These are phyloP conservation scores for Tulasnella sp. DNA, from an alignment of 768 basidiomycete species.

Conservation along the genomic window DNA sequence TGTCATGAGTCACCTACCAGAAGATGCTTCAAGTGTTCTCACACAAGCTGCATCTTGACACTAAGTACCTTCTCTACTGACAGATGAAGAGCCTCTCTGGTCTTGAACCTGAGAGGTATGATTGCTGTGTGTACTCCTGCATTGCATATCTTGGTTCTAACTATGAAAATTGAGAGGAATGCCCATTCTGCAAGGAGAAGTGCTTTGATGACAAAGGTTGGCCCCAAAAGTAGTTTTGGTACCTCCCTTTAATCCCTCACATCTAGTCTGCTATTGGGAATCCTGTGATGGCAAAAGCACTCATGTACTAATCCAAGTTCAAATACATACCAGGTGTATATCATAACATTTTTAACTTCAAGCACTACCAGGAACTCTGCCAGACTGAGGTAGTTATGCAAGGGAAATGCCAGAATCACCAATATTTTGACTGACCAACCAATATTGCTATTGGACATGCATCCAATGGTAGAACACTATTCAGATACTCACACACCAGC, in stretches of 20 bases:
- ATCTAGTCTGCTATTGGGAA: constrained; percentile 25
- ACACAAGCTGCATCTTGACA: neutral
- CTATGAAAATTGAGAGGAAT: constrained; percentile 23
- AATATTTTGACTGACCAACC: constrained; percentile 28
- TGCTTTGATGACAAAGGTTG: constrained; percentile 21
- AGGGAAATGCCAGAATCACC: constrained; percentile 21
- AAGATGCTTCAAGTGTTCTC: neutral
- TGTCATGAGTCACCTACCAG: neutral
- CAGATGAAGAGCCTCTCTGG: constrained; percentile 11
- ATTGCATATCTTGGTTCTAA: constrained; percentile 29
- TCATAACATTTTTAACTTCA: constrained; percentile 31
- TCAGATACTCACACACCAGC: constrained; percentile 21
- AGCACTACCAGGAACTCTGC: constrained; percentile 25
- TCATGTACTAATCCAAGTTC: constrained; percentile 24
- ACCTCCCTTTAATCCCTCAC: constrained; percentile 32
- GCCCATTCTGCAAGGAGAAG: constrained; percentile 30
- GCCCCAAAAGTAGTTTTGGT: constrained; percentile 26
- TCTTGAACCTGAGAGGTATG: constrained; percentile 26
- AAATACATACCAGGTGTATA: constrained; percentile 18
- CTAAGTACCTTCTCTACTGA: neutral
- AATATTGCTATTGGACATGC: constrained; percentile 36
- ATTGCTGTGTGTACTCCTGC: constrained; percentile 38
- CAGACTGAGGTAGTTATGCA: constrained; percentile 25
- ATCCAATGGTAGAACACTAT: constrained; percentile 34
- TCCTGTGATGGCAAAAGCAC: constrained; percentile 18